Base-by-base conservation (phyloP, 345 rosid species). In the Murraya koenigii region DNA sequence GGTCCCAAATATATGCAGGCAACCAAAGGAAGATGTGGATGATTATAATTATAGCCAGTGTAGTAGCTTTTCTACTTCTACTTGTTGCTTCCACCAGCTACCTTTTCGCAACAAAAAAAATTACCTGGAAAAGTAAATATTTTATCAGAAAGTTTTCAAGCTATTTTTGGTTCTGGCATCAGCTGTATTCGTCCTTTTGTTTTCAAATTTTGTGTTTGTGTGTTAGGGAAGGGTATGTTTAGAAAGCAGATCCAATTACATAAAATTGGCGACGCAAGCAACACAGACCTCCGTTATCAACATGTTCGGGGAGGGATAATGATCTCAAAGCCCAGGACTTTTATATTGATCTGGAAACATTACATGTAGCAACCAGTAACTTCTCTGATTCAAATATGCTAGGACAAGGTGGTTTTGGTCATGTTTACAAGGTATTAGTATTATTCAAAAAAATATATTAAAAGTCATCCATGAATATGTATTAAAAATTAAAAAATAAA, bases 361-460 rank as follows among this genome's bases (percentile, higher is more conserved):
- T 85, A 32, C 35, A 67, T 36, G 63, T 10, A 32, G 94, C 90
- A 22, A 88, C 90, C 2, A 33, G 78, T 23, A 66, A 82, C 11
- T 90, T 90, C 32, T 78, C 88, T 1, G 33, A 66, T 8, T 66
- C 55, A 2, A 86, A 87, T 47, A 88, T 85, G 80, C 76, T 90
- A 4, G 94, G 92, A 0, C 82, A 85, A 74, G 94, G 49, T 13
- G 49, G 49, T 13, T 44, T 44, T 44, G 49, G 49, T 44, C 49
- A 15, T 44, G 49, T 44, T 80, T 88, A 84, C 82, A 84, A 86
- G 89, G 87, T 84, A 74, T 38, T 72, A n/a, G 32, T 8, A 13
- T 28, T 64, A 10, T 77, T 22, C 56, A 20, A 47, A 35, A n/a
- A 49, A 71, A 14, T 17, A 33, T 20, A 13, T 28, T 15, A 20